phyloP scores from a whole-genome alignment of 139 green algal genomes.

The Volvox africanus region DNA sequence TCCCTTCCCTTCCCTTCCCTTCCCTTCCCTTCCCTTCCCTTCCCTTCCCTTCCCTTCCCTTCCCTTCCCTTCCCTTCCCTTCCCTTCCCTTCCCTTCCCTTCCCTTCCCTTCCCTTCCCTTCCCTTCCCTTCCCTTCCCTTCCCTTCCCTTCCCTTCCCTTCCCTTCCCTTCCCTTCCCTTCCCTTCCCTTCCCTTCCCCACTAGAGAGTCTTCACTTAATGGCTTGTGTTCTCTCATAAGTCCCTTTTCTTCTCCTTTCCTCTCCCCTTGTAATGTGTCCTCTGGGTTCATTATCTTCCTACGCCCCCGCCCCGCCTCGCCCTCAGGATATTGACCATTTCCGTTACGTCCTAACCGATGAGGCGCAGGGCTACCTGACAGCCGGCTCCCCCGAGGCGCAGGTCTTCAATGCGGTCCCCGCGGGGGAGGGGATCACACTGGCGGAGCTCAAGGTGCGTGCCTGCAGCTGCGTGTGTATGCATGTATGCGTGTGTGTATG shows the following conservation, averaged over 20 bases:
- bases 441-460: conserved; percentile 79
- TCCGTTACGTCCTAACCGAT: conserved; percentile 78
- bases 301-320: too few species aligned
- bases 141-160: neutral
- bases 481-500: neutral
- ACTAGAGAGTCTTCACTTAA: neutral
- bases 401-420: conserved; percentile 85
- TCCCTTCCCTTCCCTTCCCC: neutral
- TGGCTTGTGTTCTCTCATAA: neutral
- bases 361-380: conserved; percentile 82
- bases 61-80: too few species aligned
- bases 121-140: neutral
- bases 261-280: neutral
- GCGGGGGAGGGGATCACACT: conserved; percentile 79
- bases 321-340: conserved; percentile 82
- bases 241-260: neutral
- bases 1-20: too few species aligned
- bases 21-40: too few species aligned
- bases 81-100: too few species aligned
- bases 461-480: neutral
- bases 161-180: neutral
- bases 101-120: too few species aligned
- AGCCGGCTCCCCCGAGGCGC: conserved; percentile 85
- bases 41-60: too few species aligned
- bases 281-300: neutral